Evolutionary conservation across 176 grass and related monocot species (phyloP).

Genomic region (Eragrostis curvula): DNA sequence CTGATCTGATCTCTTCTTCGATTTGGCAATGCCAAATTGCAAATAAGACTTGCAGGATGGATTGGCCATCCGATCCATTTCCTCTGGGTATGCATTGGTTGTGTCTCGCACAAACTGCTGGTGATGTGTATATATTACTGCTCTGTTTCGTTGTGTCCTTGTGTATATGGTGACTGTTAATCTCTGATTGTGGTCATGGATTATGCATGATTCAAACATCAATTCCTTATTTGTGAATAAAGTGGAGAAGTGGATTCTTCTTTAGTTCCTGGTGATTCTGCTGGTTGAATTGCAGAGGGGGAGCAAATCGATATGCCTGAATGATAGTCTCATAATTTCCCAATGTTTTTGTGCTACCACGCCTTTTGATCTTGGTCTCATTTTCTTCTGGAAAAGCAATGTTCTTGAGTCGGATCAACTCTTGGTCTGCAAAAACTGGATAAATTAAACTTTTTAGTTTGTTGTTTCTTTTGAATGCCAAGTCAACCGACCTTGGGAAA

Average conservation of each 20-base stretch:
- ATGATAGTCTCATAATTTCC: not conserved
- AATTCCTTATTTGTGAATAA: constrained; percentile 48
- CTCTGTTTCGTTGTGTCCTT: constrained; percentile 29
- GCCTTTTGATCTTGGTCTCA: not conserved
- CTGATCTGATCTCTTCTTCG: constrained; percentile 39
- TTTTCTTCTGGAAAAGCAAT: not conserved
- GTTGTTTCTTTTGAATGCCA: not conserved
- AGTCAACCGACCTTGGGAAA: not conserved
- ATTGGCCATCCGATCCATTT: not conserved
- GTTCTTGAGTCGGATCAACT: not conserved
- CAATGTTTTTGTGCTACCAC: not conserved
- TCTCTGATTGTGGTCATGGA: constrained; percentile 49
- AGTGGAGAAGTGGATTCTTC: constrained; percentile 47
- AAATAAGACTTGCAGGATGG: constrained; percentile 15
- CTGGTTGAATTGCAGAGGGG: not conserved
- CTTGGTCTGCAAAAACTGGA: constrained; percentile 5
- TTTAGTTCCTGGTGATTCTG: not conserved
- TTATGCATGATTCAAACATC: constrained; percentile 34
- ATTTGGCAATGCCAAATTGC: constrained; percentile 10
- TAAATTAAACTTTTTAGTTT: not conserved
- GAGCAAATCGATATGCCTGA: not conserved
- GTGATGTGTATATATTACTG: constrained; percentile 35
- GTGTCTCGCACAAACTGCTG: not conserved
- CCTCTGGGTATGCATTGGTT: not conserved
- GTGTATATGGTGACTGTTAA: constrained; percentile 46